These are phyloP conservation scores for Lipomyces chichibuensis DNA, from an alignment of 805 yeast species.

Conservation along the genomic window DNA sequence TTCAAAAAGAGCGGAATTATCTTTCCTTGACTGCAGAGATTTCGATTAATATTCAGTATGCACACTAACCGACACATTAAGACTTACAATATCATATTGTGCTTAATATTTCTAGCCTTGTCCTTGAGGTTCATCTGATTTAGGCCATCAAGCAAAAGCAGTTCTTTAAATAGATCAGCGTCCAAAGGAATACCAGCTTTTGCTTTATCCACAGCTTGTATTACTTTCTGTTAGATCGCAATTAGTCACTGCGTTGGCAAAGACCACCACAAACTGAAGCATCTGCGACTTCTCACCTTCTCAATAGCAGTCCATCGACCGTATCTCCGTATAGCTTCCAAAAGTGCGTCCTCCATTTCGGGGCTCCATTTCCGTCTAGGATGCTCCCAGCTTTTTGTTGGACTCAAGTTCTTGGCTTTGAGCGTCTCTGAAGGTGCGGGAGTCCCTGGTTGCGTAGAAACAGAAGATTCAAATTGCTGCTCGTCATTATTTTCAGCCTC, in stretches of 20 bases:
- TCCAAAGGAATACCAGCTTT: neutral
- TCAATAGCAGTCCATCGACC: neutral
- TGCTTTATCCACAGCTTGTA: neutral
- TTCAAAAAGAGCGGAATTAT: neutral
- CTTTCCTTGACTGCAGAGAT: neutral
- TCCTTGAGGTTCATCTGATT: constrained; percentile 29
- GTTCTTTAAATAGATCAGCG: neutral
- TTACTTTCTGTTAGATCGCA: constrained; percentile 6
- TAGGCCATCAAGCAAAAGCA: constrained; percentile 21
- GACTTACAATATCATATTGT: constrained; percentile 16
- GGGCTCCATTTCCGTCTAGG: constrained; percentile 17
- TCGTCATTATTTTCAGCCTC: constrained; percentile 3
- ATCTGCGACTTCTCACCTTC: neutral
- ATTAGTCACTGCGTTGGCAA: neutral
- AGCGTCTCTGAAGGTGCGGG: neutral
- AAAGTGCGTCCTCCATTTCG: constrained; percentile 24
- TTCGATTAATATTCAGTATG: neutral
- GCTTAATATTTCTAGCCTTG: constrained; percentile 31
- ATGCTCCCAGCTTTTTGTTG: constrained; percentile 7
- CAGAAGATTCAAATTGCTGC: neutral
- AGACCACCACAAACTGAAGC: neutral
- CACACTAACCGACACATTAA: neutral
- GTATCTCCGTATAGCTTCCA: constrained; percentile 9
- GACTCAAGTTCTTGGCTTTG: constrained; percentile 6
- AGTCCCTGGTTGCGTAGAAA: neutral